Base-by-base conservation (phyloP, 2,329 filamentous ascomycete genomes). In the Diaporthe longicolla region DNA sequence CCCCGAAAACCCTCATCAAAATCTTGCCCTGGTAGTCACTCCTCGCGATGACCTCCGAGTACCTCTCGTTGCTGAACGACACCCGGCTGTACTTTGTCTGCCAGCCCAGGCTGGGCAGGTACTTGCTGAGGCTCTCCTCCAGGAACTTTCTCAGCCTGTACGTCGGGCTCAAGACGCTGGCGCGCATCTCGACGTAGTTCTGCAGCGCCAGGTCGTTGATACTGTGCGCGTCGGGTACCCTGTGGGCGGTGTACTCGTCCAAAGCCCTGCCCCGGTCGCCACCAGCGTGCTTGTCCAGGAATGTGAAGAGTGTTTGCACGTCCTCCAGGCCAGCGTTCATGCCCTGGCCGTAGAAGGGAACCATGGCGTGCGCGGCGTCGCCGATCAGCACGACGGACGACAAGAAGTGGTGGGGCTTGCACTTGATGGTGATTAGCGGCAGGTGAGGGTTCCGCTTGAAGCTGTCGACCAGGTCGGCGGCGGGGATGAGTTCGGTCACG, bases 271-370 rank as follows among this genome's bases (percentile, higher is more conserved):
- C 92, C 5, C 93, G 75, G 26, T 83, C 79, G 9, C 84, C 78
- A 48, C 82, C 82, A 1, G 87, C 85, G 77, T 95, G 87, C 77
- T 90, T 89, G 83, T 98, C 95, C 1, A 98, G 87, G 57, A 93
- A 88, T 0, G 92, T 90, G 83, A 98, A 99, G 0, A 99, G 89
- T 7, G 97, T 92, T 10, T 93, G 92, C 17, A 99, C 95, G 79
- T 98, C 96, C 84, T 99, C 97, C 55, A 99, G 90, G 0, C 97
- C 97, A 0, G 97, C 94, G 80, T 99, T 99, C 92, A 99, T 97
- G 50, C 97, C 97, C 82, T 99, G 97, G 0, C 97, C 97, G 82
- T 98, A 99, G 83, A 99, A 99, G 0, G 97, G 97, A 0, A 99
- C 95, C 92, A 99, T 98, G 73, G 97, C 97, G 82, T 99, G 97